Evolutionary conservation across 1,284 basidiomycete species (phyloP).

Genomic region (Melampsora americana): DNA sequence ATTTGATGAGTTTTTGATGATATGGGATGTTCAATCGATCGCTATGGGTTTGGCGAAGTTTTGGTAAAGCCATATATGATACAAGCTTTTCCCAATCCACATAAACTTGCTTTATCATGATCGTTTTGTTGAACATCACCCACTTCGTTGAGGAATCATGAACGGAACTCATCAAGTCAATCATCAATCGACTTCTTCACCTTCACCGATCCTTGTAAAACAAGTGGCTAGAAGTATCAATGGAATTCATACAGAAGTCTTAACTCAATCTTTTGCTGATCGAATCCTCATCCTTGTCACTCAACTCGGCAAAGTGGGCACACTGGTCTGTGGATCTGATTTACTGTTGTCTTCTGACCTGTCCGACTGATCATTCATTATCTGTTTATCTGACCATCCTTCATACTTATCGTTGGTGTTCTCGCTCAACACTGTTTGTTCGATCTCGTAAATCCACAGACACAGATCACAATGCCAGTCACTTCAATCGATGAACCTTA

Average conservation of each 20-base stretch:
- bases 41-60: no score
- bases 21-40: no score
- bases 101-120: no score
- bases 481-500: slow-evolving; percentile 27
- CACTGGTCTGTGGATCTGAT: slow-evolving; percentile 61
- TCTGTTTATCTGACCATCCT: background rate
- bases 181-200: background rate
- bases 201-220: slow-evolving; percentile 58
- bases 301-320: slow-evolving; percentile 81
- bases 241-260: slow-evolving; percentile 66
- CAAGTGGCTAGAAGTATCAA: slow-evolving; percentile 60
- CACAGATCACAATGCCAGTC: slow-evolving; percentile 28
- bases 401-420: background rate
- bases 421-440: background rate
- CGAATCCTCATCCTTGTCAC: slow-evolving; percentile 75
- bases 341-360: no score
- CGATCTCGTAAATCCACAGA: slow-evolving; percentile 1
- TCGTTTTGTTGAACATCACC: no score
- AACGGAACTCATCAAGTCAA: background rate
- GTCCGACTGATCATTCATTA: no score
- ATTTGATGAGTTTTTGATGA: no score
- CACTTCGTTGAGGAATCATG: background rate
- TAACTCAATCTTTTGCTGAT: slow-evolving; percentile 75
- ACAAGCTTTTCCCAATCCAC: no score
- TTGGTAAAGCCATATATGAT: no score